Evolutionary conservation across 805 yeast species (phyloP).

Genomic region (Saccharomycopsis selenospora): DNA sequence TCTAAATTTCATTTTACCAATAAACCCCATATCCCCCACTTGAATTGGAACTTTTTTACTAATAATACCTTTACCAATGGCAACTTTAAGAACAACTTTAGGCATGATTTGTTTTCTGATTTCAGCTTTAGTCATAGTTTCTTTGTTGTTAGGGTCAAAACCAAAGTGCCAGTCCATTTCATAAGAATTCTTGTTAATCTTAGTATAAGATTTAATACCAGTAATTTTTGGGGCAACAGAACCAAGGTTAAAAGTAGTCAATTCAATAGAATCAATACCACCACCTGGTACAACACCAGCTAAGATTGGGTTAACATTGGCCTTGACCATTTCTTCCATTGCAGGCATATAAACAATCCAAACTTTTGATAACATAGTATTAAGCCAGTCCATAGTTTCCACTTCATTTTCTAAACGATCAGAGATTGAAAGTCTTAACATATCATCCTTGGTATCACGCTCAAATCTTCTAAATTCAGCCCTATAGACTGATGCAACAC

Average conservation of each 20-base stretch:
- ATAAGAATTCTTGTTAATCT: constrained; percentile 55
- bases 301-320: constrained; percentile 58
- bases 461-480: constrained; percentile 71
- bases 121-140: constrained; percentile 75
- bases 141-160: constrained; percentile 75
- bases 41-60: constrained; percentile 70
- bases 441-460: constrained; percentile 68
- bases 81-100: constrained; percentile 72
- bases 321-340: constrained; percentile 64
- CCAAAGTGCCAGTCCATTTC: constrained; percentile 84
- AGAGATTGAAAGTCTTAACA: constrained; percentile 55
- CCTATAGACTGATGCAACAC: constrained; percentile 60
- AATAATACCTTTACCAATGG: constrained; percentile 73
- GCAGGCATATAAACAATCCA: constrained; percentile 91
- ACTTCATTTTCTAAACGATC: constrained; percentile 54
- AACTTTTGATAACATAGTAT: constrained; percentile 67
- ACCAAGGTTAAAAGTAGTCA: constrained; percentile 76
- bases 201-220: constrained; percentile 65
- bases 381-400: constrained; percentile 80
- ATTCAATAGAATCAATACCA: constrained; percentile 66
- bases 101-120: constrained; percentile 67
- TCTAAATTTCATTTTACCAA: constrained; percentile 54
- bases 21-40: constrained; percentile 72
- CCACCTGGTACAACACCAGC: constrained; percentile 74
- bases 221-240: constrained; percentile 72